A percentile compares a stretch with the other conserved stretches of the same genome.
phyloP scores from a whole-genome alignment of 306 rosid species.

The Sophora flavescens region DNA sequence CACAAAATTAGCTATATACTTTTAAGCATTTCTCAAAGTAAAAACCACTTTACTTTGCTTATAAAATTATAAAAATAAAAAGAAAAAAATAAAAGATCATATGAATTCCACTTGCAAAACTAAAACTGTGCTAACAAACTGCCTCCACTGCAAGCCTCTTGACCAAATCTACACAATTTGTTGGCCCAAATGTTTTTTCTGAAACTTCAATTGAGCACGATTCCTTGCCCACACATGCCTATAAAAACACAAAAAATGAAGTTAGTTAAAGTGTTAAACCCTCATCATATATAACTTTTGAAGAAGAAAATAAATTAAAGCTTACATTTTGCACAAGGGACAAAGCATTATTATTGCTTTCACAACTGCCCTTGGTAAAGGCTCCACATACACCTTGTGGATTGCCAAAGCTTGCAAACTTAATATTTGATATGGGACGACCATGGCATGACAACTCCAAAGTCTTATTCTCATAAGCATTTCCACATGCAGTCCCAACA shows the following conservation, averaged over 20 bases:
- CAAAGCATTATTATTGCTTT: constrained; percentile 11
- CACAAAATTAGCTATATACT: too few relatives aligned
- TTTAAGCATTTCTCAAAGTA: too few relatives aligned
- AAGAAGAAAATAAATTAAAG: background rate
- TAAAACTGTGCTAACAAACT: constrained; percentile 21
- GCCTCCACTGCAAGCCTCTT: constrained; percentile 57
- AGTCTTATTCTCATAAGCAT: constrained; percentile 45
- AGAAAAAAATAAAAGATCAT: too few relatives aligned
- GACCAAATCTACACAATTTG: constrained; percentile 41
- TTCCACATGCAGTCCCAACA: constrained; percentile 50
- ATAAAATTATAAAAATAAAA: too few relatives aligned
- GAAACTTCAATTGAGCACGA: constrained; percentile 39
- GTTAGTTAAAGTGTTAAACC: background rate
- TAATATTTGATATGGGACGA: constrained; percentile 47
- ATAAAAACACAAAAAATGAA: background rate
- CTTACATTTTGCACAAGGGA: constrained; percentile 35
- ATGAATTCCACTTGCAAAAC: too few relatives aligned
- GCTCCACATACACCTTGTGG: constrained; percentile 50
- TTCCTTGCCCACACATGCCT: constrained; percentile 57
- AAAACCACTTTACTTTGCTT: too few relatives aligned
- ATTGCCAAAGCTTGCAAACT: constrained; percentile 51
- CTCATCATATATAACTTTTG: background rate
- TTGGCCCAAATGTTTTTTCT: constrained; percentile 12
- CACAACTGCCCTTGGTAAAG: constrained; percentile 45
- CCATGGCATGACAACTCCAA: constrained; percentile 59